These are phyloP conservation scores for Phytophthora niederhauseri DNA, from an alignment of 352 stramenopile genomes.

Conservation along the genomic window DNA sequence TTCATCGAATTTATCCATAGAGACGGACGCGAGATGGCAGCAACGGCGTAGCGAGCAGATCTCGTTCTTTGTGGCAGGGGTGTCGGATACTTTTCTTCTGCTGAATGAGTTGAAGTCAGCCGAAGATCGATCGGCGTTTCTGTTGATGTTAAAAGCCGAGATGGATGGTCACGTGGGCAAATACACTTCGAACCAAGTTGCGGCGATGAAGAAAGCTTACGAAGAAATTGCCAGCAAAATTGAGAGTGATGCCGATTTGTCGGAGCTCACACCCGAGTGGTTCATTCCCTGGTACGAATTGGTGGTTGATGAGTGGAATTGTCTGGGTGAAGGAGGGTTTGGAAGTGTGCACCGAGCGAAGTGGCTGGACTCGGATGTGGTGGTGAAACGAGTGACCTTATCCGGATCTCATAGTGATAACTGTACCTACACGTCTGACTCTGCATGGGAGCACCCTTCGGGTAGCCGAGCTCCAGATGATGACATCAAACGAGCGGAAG, in stretches of 20 bases:
- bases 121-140: neutral
- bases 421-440: no score
- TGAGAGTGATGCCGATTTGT: neutral
- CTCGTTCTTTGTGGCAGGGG: neutral
- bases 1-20: neutral
- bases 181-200: neutral
- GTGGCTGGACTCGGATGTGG: conserved; percentile 10
- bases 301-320: neutral
- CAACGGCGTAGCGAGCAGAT: neutral
- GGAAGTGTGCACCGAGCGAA: conserved; percentile 1
- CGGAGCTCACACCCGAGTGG: neutral
- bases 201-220: neutral
- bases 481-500: neutral
- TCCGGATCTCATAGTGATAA: neutral
- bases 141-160: neutral
- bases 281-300: conserved; percentile 16
- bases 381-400: neutral
- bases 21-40: neutral
- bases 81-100: neutral
- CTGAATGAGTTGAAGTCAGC: neutral
- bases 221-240: neutral
- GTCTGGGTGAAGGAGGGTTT: neutral
- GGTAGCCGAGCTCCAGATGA: neutral
- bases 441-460: no score
- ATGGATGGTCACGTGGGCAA: neutral